A percentile compares a stretch with the other conserved stretches of the same genome.
These are phyloP conservation scores for Hanseniaspora thailandica DNA, from an alignment of 805 yeast genomes.

Conservation along the genomic window DNA sequence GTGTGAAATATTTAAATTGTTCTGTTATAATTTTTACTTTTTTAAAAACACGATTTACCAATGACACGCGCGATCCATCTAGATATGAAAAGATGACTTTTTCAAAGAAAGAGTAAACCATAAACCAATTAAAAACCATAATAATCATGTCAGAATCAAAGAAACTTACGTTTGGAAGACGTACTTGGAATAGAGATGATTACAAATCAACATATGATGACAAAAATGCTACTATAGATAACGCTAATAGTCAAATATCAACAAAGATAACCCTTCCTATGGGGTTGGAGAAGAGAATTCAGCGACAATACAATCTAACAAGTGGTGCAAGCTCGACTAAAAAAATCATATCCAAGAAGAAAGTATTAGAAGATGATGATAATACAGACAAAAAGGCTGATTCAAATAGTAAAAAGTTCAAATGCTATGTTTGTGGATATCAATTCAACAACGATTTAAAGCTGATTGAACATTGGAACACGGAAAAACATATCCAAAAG, in stretches of 20 bases:
- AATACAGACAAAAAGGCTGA: constrained; percentile 20
- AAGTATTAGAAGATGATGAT: background rate
- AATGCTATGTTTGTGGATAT: constrained; percentile 67
- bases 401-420: constrained; percentile 68
- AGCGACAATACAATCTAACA: constrained; percentile 19
- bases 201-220: constrained; percentile 34
- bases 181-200: constrained; percentile 62
- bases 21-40: no score
- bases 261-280: constrained; percentile 7
- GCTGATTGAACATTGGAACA: constrained; percentile 71
- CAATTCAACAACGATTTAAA: constrained; percentile 76
- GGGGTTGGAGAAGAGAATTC: constrained; percentile 14
- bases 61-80: no score
- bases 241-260: constrained; percentile 19
- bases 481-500: constrained; percentile 43
- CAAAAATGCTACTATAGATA: constrained; percentile 17
- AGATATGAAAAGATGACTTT: no score
- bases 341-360: background rate
- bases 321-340: background rate
- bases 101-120: background rate
- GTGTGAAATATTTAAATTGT: no score
- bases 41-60: no score
- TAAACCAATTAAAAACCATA: background rate
- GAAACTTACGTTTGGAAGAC: constrained; percentile 40
- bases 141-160: background rate